These are phyloP conservation scores for Epichloe uncinata DNA, from an alignment of 2,329 filamentous ascomycete species.

Conservation along the genomic window DNA sequence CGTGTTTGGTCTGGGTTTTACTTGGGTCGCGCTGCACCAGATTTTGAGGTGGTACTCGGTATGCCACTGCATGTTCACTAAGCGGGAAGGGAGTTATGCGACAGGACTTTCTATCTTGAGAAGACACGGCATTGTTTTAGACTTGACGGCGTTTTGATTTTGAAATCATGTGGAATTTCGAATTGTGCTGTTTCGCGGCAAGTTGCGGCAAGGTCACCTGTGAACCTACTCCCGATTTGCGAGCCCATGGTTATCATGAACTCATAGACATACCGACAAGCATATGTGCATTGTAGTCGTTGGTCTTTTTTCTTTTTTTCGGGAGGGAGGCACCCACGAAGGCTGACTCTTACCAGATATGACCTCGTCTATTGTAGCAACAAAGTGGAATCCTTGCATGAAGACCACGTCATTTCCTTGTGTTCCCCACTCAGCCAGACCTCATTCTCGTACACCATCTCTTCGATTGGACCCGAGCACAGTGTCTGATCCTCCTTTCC, in stretches of 20 bases:
- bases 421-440: not conserved
- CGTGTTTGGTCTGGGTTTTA: not conserved
- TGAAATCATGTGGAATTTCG: not conserved
- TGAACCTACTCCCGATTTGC: not conserved
- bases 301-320: not conserved
- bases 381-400: not conserved
- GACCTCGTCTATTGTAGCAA: not conserved
- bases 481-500: not conserved
- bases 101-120: no score
- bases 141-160: not conserved
- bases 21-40: not conserved
- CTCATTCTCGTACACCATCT: not conserved
- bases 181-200: not conserved
- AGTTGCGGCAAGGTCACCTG: not conserved
- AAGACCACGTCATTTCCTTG: not conserved
- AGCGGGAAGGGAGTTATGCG: no score
- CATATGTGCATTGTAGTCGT: not conserved
- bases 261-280: not conserved
- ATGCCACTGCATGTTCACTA: no score
- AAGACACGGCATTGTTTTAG: no score
- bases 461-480: not conserved
- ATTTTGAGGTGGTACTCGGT: no score
- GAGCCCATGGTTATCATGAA: not conserved
- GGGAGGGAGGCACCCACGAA: not conserved
- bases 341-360: not conserved